phyloP scores from a whole-genome alignment of 768 basidiomycete species.

The Tricholoma matsutake region DNA sequence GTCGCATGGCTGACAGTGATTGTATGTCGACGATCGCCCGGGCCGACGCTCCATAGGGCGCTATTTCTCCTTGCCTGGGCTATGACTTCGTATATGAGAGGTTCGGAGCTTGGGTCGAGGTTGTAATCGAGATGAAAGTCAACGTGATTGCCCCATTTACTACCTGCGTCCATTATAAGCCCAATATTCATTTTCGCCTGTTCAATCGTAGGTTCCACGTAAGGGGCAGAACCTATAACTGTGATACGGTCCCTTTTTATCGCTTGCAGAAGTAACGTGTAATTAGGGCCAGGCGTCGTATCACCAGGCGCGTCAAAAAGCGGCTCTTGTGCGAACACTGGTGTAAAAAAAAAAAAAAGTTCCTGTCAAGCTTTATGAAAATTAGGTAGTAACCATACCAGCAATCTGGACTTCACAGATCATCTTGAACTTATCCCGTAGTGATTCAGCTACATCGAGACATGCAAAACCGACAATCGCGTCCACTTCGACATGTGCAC shows the following conservation, averaged over 20 bases:
- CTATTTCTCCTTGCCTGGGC: conserved; percentile 30
- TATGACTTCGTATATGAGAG: conserved; percentile 56
- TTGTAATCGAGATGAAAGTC: conserved; percentile 74
- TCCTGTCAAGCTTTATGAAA: neutral
- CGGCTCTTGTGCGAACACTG: conserved; percentile 64
- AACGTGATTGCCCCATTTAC: conserved; percentile 36
- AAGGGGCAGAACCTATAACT: conserved; percentile 63
- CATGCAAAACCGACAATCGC: conserved; percentile 49
- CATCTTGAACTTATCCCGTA: conserved; percentile 42
- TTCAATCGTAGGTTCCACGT: conserved; percentile 50
- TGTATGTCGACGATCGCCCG: conserved; percentile 25
- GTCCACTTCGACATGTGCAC: conserved; percentile 69
- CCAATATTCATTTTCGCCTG: conserved; percentile 53
- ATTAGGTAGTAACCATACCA: conserved; percentile 32
- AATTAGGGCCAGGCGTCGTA: conserved; percentile 41
- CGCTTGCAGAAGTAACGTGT: conserved; percentile 42
- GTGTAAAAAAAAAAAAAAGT: neutral
- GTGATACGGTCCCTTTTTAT: conserved; percentile 36
- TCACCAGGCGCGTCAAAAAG: conserved; percentile 39
- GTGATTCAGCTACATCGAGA: conserved; percentile 46
- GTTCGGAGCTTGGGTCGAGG: conserved; percentile 46
- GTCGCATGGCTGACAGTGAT: conserved; percentile 63
- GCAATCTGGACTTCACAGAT: conserved; percentile 57
- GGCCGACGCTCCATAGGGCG: conserved; percentile 17
- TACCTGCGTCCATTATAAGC: conserved; percentile 48